Conservation (phyloP, 2,329 filamentous ascomycete genomes). For the Fusarium coffeatum region DNA sequence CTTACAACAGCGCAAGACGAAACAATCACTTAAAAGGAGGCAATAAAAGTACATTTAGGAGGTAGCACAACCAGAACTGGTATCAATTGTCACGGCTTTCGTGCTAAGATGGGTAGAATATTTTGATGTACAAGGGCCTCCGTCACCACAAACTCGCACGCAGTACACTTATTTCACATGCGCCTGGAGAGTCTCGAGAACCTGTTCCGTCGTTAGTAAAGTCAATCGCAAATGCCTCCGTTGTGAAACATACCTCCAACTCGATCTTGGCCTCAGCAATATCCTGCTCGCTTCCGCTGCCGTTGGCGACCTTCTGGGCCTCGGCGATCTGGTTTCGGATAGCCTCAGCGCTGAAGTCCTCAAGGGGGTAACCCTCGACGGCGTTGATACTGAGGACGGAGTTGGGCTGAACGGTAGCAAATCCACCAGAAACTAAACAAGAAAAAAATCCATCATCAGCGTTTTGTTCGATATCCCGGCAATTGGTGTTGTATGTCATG, state of each 20-base stretch:
- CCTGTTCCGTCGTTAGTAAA: conserved; percentile 64
- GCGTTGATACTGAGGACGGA: conserved; percentile 98
- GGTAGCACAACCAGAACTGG: conserved; percentile 49
- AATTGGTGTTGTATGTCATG: conserved; percentile 10
- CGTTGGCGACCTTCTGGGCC: conserved; percentile 93
- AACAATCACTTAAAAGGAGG: conserved; percentile 38
- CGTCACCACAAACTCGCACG: conserved; percentile 57
- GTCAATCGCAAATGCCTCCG: conserved; percentile 2
- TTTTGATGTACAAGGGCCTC: conserved; percentile 57
- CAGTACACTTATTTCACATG: conserved; percentile 79
- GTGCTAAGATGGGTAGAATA: conserved; percentile 52
- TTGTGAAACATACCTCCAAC: conserved; percentile 78
- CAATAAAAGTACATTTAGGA: conserved; percentile 30
- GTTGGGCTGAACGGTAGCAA: conserved; percentile 95
- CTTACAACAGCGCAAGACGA: conserved; percentile 16
- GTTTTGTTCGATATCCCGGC: conserved; percentile 2
- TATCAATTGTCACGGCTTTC: conserved; percentile 53
- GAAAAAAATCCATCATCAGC: conserved; percentile 42
- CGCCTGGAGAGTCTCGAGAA: conserved; percentile 85
- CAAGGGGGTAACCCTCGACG: conserved; percentile 91
- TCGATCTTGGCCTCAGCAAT: conserved; percentile 99
- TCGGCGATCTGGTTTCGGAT: conserved; percentile 91
- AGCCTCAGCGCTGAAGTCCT: conserved; percentile 94
- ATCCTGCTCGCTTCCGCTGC: conserved; percentile 93
- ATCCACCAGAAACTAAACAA: conserved; percentile 88